A percentile compares a stretch with the other conserved stretches of the same genome.
Evolutionary conservation across 768 basidiomycete species (phyloP).

Genomic region (Suillus subalutaceus): DNA sequence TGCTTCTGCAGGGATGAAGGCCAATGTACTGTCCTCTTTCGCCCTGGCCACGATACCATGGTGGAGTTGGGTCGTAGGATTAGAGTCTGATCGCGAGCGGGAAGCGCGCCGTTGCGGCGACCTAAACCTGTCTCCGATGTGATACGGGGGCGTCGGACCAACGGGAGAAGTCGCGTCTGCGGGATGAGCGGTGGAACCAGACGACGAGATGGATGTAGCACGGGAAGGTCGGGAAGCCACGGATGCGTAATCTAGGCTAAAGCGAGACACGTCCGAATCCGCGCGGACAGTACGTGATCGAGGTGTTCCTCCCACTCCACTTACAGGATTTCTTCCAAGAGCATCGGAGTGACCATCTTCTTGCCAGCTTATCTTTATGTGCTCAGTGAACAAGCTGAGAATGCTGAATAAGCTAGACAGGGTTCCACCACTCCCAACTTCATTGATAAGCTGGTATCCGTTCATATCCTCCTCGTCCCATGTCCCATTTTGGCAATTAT

Average conservation of each 20-base stretch:
- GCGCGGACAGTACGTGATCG: slow-evolving; percentile 40
- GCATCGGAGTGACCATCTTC: slow-evolving; percentile 49
- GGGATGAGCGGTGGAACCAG: slow-evolving; percentile 69
- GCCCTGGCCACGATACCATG: slow-evolving; percentile 90
- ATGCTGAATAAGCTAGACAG: slow-evolving; percentile 97
- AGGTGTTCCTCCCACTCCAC: slow-evolving; percentile 23
- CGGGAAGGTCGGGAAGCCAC: slow-evolving; percentile 32
- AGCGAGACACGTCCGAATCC: slow-evolving; percentile 66
- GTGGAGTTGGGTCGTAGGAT: slow-evolving; percentile 40
- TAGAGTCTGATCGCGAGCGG: slow-evolving; percentile 28
- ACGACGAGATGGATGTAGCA: slow-evolving; percentile 66
- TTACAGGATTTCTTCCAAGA: slow-evolving; percentile 17
- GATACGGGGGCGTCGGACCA: slow-evolving; percentile 15
- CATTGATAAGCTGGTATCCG: slow-evolving; percentile 94
- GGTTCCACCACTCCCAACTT: slow-evolving; percentile 94
- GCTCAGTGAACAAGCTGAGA: slow-evolving; percentile 93
- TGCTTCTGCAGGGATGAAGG: slow-evolving; percentile 98
- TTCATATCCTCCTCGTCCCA: slow-evolving; percentile 92
- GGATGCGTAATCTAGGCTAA: slow-evolving; percentile 46
- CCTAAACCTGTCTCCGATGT: slow-evolving; percentile 11
- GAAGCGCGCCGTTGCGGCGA: slow-evolving; percentile 24
- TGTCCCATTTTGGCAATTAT: slow-evolving; percentile 50
- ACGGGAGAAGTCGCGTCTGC: slow-evolving; percentile 26
- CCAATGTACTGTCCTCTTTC: slow-evolving; percentile 90
- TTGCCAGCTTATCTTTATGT: slow-evolving; percentile 91